Percentiles rank a stretch among this genome's conserved stretches.
phyloP scores from a whole-genome alignment of 1,284 basidiomycete species.

The Fomitopsis pinicola region DNA sequence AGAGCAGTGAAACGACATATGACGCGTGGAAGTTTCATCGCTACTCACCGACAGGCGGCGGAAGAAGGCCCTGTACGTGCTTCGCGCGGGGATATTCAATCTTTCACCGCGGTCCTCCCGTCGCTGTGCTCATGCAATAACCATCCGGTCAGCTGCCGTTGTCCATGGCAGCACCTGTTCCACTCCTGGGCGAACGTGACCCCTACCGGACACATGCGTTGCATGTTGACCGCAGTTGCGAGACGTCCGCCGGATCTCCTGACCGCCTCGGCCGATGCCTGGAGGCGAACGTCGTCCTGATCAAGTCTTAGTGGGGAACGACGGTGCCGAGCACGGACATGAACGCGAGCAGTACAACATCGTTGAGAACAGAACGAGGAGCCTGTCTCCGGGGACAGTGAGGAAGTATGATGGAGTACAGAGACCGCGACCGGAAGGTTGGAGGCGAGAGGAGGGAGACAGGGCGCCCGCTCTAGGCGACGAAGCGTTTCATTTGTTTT shows the following conservation, averaged over 20 bases:
- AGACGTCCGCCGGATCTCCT: not conserved
- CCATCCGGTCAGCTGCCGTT: not conserved
- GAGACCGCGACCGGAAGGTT: not conserved
- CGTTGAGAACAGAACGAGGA: too few relatives aligned
- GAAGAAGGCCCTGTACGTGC: not conserved
- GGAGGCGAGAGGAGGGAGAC: not conserved
- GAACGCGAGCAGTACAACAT: too few relatives aligned
- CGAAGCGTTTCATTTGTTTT: not conserved
- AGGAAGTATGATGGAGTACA: not conserved
- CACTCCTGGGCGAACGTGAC: not conserved
- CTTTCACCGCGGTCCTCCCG: not conserved
- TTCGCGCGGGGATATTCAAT: not conserved
- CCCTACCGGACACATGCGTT: not conserved
- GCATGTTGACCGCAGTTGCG: not conserved
- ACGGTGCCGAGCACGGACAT: too few relatives aligned
- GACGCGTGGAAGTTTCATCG: too few relatives aligned
- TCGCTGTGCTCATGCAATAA: not conserved
- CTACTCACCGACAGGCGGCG: not conserved
- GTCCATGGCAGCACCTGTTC: not conserved
- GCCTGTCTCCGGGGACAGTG: too few relatives aligned
- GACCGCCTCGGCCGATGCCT: not conserved
- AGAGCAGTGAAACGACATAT: too few relatives aligned
- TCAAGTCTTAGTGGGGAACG: too few relatives aligned
- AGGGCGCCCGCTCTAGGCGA: not conserved
- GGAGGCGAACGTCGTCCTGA: not conserved